phyloP scores from a whole-genome alignment of 2,329 filamentous ascomycete species.

The Fusarium kyushuense region DNA sequence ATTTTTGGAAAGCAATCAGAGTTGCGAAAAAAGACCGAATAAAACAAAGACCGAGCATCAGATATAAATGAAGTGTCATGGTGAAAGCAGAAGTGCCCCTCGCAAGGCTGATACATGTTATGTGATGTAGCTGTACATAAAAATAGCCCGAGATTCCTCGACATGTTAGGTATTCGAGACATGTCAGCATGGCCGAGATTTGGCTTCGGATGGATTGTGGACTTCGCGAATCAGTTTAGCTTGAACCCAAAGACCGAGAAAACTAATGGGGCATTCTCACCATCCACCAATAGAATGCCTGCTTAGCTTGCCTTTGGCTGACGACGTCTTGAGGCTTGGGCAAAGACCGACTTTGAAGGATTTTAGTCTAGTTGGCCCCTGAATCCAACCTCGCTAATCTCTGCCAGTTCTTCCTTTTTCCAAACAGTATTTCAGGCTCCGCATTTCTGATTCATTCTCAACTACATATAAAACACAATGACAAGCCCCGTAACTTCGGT shows the following conservation, averaged over 20 bases:
- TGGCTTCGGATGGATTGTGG: background rate
- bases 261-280: rapidly evolving
- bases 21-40: conserved; percentile 11
- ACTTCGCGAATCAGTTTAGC: background rate
- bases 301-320: background rate
- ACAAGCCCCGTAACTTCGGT: background rate
- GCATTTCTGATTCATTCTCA: background rate
- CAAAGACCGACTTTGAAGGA: conserved; percentile 20
- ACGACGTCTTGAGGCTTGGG: conserved; percentile 2
- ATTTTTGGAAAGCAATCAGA: too few species aligned
- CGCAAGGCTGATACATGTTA: background rate
- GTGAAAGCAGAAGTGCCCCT: background rate
- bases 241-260: conserved; percentile 18
- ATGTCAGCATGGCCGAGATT: background rate
- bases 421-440: background rate
- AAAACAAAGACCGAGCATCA: conserved; percentile 12
- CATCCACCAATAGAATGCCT: background rate
- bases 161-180: background rate
- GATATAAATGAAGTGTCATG: background rate
- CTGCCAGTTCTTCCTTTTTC: too few species aligned
- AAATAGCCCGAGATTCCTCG: rapidly evolving
- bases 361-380: background rate
- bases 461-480: background rate
- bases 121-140: background rate
- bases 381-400: background rate